These are phyloP conservation scores for Oxytropis ochrocephala DNA, from an alignment of 306 rosid genomes.

Conservation along the genomic window DNA sequence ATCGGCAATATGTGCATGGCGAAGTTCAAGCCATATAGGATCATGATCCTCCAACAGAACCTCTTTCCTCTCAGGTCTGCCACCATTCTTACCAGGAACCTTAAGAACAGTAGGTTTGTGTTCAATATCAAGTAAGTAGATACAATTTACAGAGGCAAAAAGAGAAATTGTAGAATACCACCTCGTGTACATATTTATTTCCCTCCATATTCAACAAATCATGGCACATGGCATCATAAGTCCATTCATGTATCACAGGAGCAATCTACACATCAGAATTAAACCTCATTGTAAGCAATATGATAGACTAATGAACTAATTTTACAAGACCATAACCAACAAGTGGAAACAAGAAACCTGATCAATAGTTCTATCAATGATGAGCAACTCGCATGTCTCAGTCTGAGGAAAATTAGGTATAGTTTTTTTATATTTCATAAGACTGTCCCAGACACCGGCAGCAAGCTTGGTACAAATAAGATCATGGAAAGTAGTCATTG, in stretches of 20 bases:
- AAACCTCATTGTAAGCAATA: conserved; percentile 30
- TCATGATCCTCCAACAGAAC: conserved; percentile 94
- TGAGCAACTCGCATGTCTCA: conserved; percentile 90
- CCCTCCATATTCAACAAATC: conserved; percentile 87
- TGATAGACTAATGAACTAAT: conserved; percentile 5
- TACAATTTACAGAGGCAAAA: conserved; percentile 3
- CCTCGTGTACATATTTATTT: conserved; percentile 87
- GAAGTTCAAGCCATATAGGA: conserved; percentile 95
- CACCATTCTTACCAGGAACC: conserved; percentile 78
- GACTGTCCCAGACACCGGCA: conserved; percentile 88
- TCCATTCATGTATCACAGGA: conserved; percentile 94
- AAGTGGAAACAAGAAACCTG: conserved; percentile 63
- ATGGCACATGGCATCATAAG: conserved; percentile 93
- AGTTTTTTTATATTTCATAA: conserved; percentile 66
- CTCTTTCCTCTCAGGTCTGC: conserved; percentile 76
- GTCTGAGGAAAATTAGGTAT: conserved; percentile 74
- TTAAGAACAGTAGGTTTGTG: conserved; percentile 23
- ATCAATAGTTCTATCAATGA: conserved; percentile 92
- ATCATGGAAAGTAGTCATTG: conserved; percentile 87
- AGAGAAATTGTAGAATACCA: conserved; percentile 18
- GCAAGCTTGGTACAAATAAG: conserved; percentile 93
- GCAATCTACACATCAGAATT: conserved; percentile 68
- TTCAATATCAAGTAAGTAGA: conserved; percentile 3
- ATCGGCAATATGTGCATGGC: conserved; percentile 93
- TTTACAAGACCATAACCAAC: conserved; percentile 13